These are phyloP conservation scores for Aechmea fasciata DNA, from an alignment of 176 grass and related monocot species.

Conservation along the genomic window DNA sequence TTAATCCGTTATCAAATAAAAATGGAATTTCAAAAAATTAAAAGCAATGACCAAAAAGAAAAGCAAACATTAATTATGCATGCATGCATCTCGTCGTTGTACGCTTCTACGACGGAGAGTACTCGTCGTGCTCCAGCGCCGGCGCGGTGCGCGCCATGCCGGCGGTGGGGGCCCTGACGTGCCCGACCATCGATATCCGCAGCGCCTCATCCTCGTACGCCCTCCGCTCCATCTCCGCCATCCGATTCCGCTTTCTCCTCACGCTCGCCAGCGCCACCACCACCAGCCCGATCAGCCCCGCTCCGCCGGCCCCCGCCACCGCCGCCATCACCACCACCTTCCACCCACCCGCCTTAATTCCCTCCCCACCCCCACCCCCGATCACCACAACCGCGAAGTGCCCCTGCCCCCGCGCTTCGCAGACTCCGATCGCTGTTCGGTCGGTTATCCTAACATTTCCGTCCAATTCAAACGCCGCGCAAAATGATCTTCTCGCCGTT, in stretches of 20 bases:
- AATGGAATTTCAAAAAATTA: no score
- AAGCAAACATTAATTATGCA: background rate
- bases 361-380: background rate
- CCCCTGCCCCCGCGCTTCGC: conserved; percentile 52
- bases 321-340: conserved; percentile 72
- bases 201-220: conserved; percentile 89
- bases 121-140: conserved; percentile 38
- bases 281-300: conserved; percentile 58
- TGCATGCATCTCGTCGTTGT: background rate
- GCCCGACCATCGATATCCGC: conserved; percentile 84
- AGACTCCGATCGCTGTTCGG: conserved; percentile 33
- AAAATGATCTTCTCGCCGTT: conserved; percentile 34
- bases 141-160: conserved; percentile 62
- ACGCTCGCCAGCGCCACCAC: conserved; percentile 55
- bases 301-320: conserved; percentile 44
- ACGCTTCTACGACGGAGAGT: conserved; percentile 12
- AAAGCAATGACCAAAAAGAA: conserved; percentile 1
- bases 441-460: conserved; percentile 36
- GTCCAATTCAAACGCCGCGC: conserved; percentile 52
- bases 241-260: conserved; percentile 42
- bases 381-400: conserved; percentile 64
- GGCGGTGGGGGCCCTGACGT: conserved; percentile 76
- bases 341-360: conserved; percentile 51
- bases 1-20: conserved; percentile 6
- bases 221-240: conserved; percentile 71